Percentiles rank a stretch among this genome's conserved stretches.
phyloP scores from a whole-genome alignment of 345 rosid species.

The Balakata baccata region DNA sequence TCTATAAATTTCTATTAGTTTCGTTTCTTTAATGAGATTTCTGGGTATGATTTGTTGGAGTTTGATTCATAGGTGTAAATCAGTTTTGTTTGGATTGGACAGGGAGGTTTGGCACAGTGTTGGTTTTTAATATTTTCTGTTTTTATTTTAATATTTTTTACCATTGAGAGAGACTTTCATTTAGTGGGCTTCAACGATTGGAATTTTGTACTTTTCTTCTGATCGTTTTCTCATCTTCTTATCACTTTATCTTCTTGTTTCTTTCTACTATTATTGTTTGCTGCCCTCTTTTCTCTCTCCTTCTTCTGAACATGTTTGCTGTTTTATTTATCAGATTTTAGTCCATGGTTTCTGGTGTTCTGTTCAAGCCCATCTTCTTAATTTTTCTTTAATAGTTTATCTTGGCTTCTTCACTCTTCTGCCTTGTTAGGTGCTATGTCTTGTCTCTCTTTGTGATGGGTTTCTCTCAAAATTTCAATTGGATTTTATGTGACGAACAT shows the following conservation, averaged over 20 bases:
- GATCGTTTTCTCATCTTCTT: slow-evolving; percentile 25
- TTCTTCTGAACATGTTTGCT: slow-evolving; percentile 11
- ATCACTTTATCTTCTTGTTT: slow-evolving; percentile 33
- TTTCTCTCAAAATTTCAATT: neutral
- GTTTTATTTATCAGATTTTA: slow-evolving; percentile 10
- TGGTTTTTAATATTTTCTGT: neutral
- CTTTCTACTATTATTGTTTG: slow-evolving; percentile 15
- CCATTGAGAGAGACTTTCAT: neutral
- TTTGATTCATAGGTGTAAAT: neutral
- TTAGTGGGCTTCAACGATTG: slow-evolving; percentile 7
- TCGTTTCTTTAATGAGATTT: neutral
- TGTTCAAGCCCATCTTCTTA: neutral
- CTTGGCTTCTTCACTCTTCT: neutral
- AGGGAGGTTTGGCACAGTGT: slow-evolving; percentile 4
- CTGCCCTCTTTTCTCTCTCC: slow-evolving; percentile 17
- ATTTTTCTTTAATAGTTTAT: neutral
- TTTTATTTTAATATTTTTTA: neutral
- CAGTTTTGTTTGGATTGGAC: neutral
- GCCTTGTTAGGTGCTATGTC: slow-evolving; percentile 1
- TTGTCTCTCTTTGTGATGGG: neutral
- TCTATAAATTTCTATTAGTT: neutral
- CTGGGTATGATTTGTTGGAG: neutral
- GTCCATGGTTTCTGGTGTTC: slow-evolving; percentile 5
- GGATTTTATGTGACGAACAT: neutral
- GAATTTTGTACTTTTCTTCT: slow-evolving; percentile 22